Conservation (phyloP, 495 filamentous ascomycete species). For the Aspergillus leporis region DNA sequence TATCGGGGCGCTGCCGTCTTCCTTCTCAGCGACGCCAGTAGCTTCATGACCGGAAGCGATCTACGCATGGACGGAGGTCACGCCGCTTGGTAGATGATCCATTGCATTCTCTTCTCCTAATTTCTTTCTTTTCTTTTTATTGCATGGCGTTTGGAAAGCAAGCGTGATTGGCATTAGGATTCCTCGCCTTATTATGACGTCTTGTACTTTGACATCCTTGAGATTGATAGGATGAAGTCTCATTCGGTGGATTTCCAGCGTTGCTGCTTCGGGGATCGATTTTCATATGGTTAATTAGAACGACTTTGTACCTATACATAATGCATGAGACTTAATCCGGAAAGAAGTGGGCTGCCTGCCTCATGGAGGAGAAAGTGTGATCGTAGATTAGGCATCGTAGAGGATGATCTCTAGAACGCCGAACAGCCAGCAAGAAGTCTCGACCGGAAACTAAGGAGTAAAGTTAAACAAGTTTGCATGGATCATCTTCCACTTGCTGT, state of each 20-base stretch:
- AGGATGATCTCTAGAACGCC: neutral
- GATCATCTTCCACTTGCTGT: neutral
- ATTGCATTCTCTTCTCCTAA: neutral
- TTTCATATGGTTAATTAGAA: neutral
- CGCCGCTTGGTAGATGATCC: conserved; percentile 64
- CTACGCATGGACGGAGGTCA: conserved; percentile 82
- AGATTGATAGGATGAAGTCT: neutral
- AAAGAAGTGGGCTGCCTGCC: neutral
- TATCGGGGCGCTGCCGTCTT: conserved; percentile 83
- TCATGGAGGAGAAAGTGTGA: neutral
- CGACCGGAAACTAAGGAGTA: conserved; percentile 3
- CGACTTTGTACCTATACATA: neutral
- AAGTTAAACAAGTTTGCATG: conserved; percentile 14
- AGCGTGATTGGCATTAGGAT: conserved; percentile 9
- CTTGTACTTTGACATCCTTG: too few species aligned
- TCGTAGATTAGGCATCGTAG: neutral
- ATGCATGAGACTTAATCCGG: neutral
- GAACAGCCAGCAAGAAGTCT: too few species aligned
- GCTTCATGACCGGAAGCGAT: conserved; percentile 83
- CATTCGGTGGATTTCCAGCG: neutral
- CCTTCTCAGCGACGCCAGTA: conserved; percentile 80
- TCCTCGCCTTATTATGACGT: neutral
- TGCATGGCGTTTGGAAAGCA: conserved; percentile 14
- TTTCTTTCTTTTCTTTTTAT: conserved; percentile 5
- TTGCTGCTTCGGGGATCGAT: neutral